These are phyloP conservation scores for Globisporangium spiculum DNA, from an alignment of 352 stramenopile species.

Conservation along the genomic window DNA sequence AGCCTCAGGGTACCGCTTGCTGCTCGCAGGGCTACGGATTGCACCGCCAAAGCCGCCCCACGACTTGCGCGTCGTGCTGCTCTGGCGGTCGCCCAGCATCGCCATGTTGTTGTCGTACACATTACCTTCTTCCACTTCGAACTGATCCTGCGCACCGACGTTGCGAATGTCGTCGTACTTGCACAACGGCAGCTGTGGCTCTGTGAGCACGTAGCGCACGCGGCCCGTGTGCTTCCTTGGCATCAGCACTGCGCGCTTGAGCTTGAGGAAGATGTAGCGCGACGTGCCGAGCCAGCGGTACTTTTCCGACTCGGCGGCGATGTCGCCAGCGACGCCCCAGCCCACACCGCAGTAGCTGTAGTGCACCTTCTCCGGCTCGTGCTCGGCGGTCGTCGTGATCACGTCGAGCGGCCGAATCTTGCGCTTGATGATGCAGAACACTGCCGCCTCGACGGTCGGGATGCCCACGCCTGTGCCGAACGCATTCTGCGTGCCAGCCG, in stretches of 20 bases:
- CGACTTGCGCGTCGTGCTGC: conserved; percentile 53
- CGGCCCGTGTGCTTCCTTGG: conserved; percentile 65
- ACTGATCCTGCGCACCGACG: conserved; percentile 72
- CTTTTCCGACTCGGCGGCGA: conserved; percentile 73
- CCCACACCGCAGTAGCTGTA: conserved; percentile 84
- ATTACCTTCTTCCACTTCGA: conserved; percentile 78
- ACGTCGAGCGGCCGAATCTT: conserved; percentile 81
- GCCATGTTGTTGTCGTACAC: conserved; percentile 48
- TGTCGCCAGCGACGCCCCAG: conserved; percentile 74
- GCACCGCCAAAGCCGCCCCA: conserved; percentile 54
- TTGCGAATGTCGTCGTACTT: conserved; percentile 79
- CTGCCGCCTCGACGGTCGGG: conserved; percentile 54
- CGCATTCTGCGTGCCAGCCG: conserved; percentile 78
- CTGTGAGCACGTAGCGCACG: conserved; percentile 65
- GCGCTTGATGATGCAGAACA: conserved; percentile 84
- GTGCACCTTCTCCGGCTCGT: conserved; percentile 62
- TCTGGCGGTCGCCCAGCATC: conserved; percentile 27
- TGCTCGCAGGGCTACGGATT: conserved; percentile 60
- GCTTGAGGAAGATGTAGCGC: conserved; percentile 75
- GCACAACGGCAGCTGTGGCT: conserved; percentile 57
- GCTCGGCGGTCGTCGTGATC: conserved; percentile 54
- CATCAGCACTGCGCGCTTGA: conserved; percentile 57
- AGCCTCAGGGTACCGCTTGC: conserved; percentile 52
- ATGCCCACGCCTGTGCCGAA: conserved; percentile 74
- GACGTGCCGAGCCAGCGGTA: conserved; percentile 77